A percentile compares a stretch with the other conserved stretches of the same genome.
phyloP scores from a whole-genome alignment of 352 stramenopile species.

The Aphanomyces stellatus region DNA sequence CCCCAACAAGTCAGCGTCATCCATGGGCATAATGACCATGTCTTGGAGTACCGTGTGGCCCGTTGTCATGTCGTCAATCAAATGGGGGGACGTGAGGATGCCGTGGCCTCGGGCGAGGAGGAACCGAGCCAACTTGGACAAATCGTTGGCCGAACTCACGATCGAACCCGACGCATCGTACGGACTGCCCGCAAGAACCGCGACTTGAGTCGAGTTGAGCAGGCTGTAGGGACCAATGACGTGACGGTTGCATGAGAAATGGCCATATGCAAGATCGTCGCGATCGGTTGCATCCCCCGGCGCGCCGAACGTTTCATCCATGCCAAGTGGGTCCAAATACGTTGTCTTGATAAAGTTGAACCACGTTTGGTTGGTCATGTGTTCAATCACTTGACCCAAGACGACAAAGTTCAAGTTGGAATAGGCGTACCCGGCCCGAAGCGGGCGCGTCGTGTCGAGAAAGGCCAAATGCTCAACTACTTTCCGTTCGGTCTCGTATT shows the following conservation, averaged over 20 bases:
- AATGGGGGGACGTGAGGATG: conserved; percentile 31
- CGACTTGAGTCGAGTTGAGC: background rate
- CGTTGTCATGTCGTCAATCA: conserved; percentile 47
- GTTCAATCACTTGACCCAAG: conserved; percentile 47
- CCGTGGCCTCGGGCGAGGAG: conserved; percentile 44
- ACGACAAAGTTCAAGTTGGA: conserved; percentile 55
- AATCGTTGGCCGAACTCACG: conserved; percentile 44
- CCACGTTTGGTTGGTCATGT: conserved; percentile 36
- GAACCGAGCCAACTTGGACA: conserved; percentile 42
- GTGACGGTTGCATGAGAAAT: conserved; percentile 39
- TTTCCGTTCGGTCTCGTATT: conserved; percentile 33
- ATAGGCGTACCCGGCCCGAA: conserved; percentile 51
- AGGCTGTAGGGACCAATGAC: conserved; percentile 38
- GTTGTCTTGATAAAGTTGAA: conserved; percentile 36
- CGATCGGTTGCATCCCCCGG: conserved; percentile 24
- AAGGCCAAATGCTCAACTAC: conserved; percentile 29
- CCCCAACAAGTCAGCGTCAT: conserved; percentile 20
- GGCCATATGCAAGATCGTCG: conserved; percentile 31
- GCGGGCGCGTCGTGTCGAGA: conserved; percentile 31
- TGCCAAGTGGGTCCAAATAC: conserved; percentile 46
- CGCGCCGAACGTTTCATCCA: conserved; percentile 44
- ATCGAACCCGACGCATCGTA: conserved; percentile 36
- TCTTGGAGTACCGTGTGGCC: conserved; percentile 25
- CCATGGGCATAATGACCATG: background rate
- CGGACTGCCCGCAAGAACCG: background rate